Base-by-base conservation (phyloP, 2,329 filamentous ascomycete genomes). In the Fusarium cicatricum region DNA sequence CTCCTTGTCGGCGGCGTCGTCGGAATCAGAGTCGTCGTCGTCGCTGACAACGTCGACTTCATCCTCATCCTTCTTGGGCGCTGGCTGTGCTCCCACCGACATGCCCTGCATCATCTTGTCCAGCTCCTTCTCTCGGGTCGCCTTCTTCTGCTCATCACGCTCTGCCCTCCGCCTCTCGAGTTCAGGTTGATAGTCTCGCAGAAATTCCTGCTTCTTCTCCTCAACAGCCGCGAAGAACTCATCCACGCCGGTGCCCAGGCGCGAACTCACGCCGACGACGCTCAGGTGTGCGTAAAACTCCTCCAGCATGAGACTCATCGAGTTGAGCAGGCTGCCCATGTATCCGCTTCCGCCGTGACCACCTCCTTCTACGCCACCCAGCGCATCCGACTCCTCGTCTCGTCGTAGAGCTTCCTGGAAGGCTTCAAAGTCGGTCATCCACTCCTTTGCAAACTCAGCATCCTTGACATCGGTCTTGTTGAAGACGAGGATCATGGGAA, bases 391-490 rank as follows among this genome's bases (percentile, higher is more conserved):
- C 51, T 90, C 87, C 72, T 97, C 91, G 70, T 98, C 95, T 21
- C 85, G 79, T 42, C 86, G 85, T 39, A 99, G 80, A 1, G 96
- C 94, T 14, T 86, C 86, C 73, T 98, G 95, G 78, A 99, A 99
- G 1, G 90, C 87, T 64, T 99, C 95, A 70, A 97, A 99, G 75
- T 99, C 94, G 6, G 93, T 96, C 95, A 99, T 99, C 95, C 96
- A 99, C 72, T 98, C 92, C 77, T 94, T 95, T 1, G 93, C 95
- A 70, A 97, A 97, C 21, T 85, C 84, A 0, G 92, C 91, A 69
- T 96, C 90, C 74, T 96, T 92, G 36, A 96, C 92, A 70, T 99
- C 95, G 0, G 93, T 97, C 80, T 99, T 99, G 82, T 99, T 99
- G 82, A 99, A 98, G 11, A 99, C 95, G 8, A 99, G 80, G 48